Evolutionary conservation across 495 filamentous ascomycete species (phyloP), one percentile per base, ranked within the genome.

Genomic region (Viridothelium virens): DNA sequence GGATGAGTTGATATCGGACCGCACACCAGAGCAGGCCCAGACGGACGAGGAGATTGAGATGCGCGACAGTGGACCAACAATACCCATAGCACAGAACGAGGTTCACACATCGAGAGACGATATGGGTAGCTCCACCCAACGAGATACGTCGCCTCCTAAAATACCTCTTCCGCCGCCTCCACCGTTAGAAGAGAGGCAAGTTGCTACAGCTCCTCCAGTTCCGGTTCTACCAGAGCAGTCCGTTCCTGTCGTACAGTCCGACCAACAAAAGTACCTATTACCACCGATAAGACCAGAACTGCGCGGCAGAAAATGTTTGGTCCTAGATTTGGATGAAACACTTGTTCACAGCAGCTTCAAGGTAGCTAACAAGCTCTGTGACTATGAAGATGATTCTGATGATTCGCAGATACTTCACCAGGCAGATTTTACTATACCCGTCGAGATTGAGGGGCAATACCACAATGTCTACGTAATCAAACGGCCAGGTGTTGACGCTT

Each of bases 401-500:
- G 25, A 25, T 25, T 25, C 25, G 37, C 69, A 98, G 94, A 92
- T 97, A 69, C 84, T 99, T 56, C 91, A 97, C 70, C 93, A 97
- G 80, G 95, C 94, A 56, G 94, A 99, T 79, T 97, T 99, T 72
- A 99, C 95, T 12, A 97, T 99, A 74, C 94, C 94, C 1, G 95
- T 99, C 39, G 94, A 99, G 74, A 99, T 99, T 66, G 94, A 99
- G 77, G 94, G 94, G 16, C 94, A 96, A 74, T 97, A 92, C 74
- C 94, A 99, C 77, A 99, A 99, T 70, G 96, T 99, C 59, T 99
- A 99, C 75, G 94, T 99, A 62, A 97, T 97, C 75, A 99, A 99
- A 77, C 86, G 94, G 65, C 94, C 94, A 33, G 94, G 94, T 37
- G 94, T 97, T 16, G 94, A 99, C 74, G 86, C 93, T 68, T 99